A percentile compares a stretch with the other conserved stretches of the same genome.
Conservation (phyloP, 2,329 filamentous ascomycete genomes). For the Apiospora phragmitis region DNA sequence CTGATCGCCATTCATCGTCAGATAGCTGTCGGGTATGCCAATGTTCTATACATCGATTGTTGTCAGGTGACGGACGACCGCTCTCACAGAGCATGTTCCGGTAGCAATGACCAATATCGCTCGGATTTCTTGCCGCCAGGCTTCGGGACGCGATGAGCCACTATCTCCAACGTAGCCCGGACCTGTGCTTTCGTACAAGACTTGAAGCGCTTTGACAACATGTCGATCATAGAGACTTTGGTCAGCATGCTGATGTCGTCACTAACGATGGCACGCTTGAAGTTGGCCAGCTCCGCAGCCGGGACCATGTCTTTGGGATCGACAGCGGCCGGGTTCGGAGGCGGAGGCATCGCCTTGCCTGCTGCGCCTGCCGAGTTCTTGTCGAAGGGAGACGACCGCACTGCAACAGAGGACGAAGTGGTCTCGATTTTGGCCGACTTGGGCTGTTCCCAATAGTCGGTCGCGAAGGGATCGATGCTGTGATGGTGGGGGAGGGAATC, state of each 20-base stretch:
- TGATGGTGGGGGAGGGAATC: constrained; percentile 50
- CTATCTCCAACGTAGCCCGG: constrained; percentile 65
- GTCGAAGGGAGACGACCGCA: background rate
- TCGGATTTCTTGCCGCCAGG: constrained; percentile 53
- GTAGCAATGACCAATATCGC: constrained; percentile 46
- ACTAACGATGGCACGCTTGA: constrained; percentile 70
- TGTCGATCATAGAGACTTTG: constrained; percentile 73
- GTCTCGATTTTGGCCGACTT: background rate
- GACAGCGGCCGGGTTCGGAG: constrained; percentile 24
- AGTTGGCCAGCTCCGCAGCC: constrained; percentile 39
- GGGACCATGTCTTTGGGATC: constrained; percentile 61
- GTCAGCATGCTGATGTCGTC: constrained; percentile 60
- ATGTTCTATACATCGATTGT: background rate
- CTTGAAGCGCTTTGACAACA: constrained; percentile 73
- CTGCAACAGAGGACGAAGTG: background rate
- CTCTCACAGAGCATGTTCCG: constrained; percentile 15
- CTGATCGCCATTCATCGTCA: background rate
- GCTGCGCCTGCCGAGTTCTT: constrained; percentile 5
- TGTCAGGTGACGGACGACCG: background rate
- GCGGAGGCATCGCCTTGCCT: constrained; percentile 24
- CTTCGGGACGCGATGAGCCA: constrained; percentile 58
- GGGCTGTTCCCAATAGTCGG: constrained; percentile 71
- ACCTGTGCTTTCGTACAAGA: constrained; percentile 70
- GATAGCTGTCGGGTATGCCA: background rate
- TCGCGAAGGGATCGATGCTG: constrained; percentile 81